Base-by-base conservation (phyloP, 1,284 basidiomycete genomes). In the Rhodotorula sp. region DNA sequence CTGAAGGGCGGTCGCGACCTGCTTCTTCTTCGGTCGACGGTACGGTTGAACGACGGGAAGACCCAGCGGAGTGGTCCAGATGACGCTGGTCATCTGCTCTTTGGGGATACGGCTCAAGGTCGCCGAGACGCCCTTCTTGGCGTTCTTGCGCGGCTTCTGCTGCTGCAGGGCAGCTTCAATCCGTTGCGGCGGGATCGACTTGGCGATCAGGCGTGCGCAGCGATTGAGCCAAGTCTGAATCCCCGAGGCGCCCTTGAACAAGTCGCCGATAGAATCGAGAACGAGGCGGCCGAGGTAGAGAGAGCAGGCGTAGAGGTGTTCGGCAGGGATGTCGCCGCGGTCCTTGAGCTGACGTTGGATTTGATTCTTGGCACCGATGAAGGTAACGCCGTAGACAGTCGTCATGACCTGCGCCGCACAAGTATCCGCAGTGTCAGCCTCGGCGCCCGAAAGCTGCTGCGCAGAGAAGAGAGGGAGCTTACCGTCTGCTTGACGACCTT, bases 401-500 rank as follows among this genome's bases (percentile, higher is more conserved):
- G 97, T 99, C 97, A 99, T 99, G 77, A 98, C 92, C 87, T 89
- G 62, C 50, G 8, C 60, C 16, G 55, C 28, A 10, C 23, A 21
- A 1, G 21, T 8, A 28, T 50, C 2, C 49, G 56, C 12, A 23
- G 5, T 21, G 59, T 26, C 23, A 50, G 34, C 1, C 1, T 5
- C 38, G 54, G 16, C 54, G n/a, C 26, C 54, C 12, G 28, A 16
- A 28, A 26, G 10, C 54, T 26, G 18, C 26, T 16, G 23, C 50
- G 19, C 16, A 7, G 26, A 12, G 31, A 28, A 45, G 18, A 6
- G 26, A 60, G 26, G 26, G 60, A 57, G 83, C 85, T 65, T 55
- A 90, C 92, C 26, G 95, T 98, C 84, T 99, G 95, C 85, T 99
- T 99, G 77, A 99, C 95, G 34, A 98, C 90, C 82, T 99, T 99